Evolutionary conservation across 495 filamentous ascomycete genomes (phyloP), one percentile per base, ranked within the genome.

Genomic region (Penicillium silybi): DNA sequence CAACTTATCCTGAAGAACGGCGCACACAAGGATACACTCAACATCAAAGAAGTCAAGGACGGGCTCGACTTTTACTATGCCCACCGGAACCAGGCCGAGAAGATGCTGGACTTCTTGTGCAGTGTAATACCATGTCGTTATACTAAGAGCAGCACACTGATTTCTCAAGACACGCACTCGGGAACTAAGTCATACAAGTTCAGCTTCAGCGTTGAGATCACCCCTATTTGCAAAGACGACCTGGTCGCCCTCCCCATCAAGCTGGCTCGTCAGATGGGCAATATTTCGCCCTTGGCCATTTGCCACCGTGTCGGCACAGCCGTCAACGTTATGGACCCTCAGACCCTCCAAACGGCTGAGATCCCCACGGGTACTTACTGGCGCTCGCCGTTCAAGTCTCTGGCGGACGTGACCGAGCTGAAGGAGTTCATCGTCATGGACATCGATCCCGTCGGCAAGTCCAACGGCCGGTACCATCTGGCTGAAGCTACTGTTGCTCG

Each of bases 161-260:
- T 99, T 50, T 95, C 89, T 2, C 83, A 86, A 71, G 92, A 99
- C 72, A 86, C 88, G 15, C 95, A 99, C 68, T 96, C 91, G 3
- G 85, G 83, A 11, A 85, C 83, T 16, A 92, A 90, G 68, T 87
- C 82, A 9, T 97, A 92, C 80, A 98, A 98, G 64, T 96, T 95
- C 74, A 85, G 85, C 9, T 97, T 81, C 70, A 90, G 90, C 0
- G 77, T 86, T 42, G 88, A 96, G 54, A 62, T 99, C 10, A 83
- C 96, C 11, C 93, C 93, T 0, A 86, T 97, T 35, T 97, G 95
- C 76, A 95, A 96, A 69, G 95, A 99, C 55, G 95, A 99, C 63
- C 74, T 99, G 8, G 88, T 97, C 6, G 90, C 89, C 4, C 69
- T 98, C n/a, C 93, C 93, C 0, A 76, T 95, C 40, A 92, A 91